These are phyloP conservation scores for Sporothrix variecibatus DNA, from an alignment of 2,329 filamentous ascomycete genomes.

Conservation along the genomic window DNA sequence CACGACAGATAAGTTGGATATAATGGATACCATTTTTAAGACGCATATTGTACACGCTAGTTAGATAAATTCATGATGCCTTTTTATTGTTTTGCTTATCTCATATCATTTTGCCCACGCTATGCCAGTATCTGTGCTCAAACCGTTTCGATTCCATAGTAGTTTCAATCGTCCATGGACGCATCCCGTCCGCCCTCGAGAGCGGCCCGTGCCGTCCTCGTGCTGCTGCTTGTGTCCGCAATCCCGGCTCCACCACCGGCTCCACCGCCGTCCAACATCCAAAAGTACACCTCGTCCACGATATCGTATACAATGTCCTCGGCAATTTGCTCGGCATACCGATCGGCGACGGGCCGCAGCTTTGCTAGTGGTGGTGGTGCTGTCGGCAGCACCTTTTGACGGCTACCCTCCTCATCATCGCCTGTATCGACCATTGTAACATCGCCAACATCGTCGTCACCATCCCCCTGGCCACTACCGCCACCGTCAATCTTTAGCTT, in stretches of 20 bases:
- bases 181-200: conserved; percentile 23
- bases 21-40: background rate
- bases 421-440: conserved; percentile 48
- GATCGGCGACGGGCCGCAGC: conserved; percentile 67
- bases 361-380: conserved; percentile 29
- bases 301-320: conserved; percentile 94
- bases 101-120: background rate
- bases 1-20: background rate
- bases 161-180: conserved; percentile 25
- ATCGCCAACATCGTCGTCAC: conserved; percentile 42
- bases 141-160: background rate
- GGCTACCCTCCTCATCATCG: conserved; percentile 30
- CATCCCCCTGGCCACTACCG: conserved; percentile 41
- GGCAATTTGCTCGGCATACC: conserved; percentile 89
- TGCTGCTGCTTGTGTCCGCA: conserved; percentile 3
- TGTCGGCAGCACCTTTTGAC: background rate
- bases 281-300: conserved; percentile 92
- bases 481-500: conserved; percentile 44
- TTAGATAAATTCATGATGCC: background rate
- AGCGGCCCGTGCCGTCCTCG: conserved; percentile 1
- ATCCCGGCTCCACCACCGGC: conserved; percentile 45
- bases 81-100: background rate
- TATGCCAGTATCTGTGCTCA: background rate
- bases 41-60: background rate
- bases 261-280: conserved; percentile 66